Evolutionary conservation across 2,329 filamentous ascomycete genomes (phyloP).

Genomic region (Bipolaris zeicola): DNA sequence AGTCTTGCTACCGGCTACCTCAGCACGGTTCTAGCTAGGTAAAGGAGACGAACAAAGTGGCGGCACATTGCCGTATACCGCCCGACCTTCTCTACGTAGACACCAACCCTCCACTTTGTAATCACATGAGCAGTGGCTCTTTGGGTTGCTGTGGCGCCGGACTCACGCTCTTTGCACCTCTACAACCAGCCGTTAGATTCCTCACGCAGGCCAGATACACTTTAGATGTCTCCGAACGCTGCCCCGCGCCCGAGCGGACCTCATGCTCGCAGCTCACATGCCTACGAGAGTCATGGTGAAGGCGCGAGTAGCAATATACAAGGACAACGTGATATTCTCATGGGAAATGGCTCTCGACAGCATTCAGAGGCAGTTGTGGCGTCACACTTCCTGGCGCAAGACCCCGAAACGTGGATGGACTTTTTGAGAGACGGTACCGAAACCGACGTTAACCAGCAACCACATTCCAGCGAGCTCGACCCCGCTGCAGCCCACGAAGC

Average conservation of each 20-base stretch:
- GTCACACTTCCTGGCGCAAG: constrained; percentile 37
- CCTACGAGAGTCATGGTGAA: constrained; percentile 22
- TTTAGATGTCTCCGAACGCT: constrained; percentile 22
- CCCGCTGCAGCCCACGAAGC: constrained; percentile 11
- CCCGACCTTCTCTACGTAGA: constrained; percentile 18
- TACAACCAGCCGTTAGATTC: constrained; percentile 6
- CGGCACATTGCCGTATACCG: constrained; percentile 38
- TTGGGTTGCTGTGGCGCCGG: neutral
- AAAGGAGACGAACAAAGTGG: constrained; percentile 23
- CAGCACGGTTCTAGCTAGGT: constrained; percentile 9
- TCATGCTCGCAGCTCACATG: constrained; percentile 24
- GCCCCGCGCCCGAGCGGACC: constrained; percentile 12
- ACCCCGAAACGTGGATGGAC: constrained; percentile 45
- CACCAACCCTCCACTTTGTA: constrained; percentile 12
- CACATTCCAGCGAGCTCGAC: constrained; percentile 5
- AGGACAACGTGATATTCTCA: constrained; percentile 3
- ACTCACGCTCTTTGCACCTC: neutral
- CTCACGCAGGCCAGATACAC: constrained; percentile 1
- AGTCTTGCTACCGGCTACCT: constrained; percentile 6
- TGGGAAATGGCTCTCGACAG: constrained; percentile 10
- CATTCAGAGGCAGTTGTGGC: constrained; percentile 32
- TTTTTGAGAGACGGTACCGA: constrained; percentile 37
- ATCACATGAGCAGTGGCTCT: constrained; percentile 4
- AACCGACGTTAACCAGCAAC: constrained; percentile 15
- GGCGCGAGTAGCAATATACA: constrained; percentile 16